Percentiles rank a stretch among this genome's conserved stretches.
Evolutionary conservation across 2,329 filamentous ascomycete species (phyloP).

Genomic region (Pseudogymnoascus sp.): DNA sequence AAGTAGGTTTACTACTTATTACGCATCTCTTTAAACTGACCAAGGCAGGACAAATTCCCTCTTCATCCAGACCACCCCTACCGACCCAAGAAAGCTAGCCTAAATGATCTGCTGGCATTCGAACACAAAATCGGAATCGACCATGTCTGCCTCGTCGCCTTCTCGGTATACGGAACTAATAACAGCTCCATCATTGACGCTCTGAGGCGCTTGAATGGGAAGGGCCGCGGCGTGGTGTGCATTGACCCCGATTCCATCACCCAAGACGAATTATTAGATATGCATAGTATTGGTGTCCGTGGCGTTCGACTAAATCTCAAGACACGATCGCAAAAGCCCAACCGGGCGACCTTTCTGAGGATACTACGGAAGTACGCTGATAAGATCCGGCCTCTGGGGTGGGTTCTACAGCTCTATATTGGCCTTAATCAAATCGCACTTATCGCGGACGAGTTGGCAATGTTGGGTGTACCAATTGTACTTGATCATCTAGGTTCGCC

Average conservation of each 20-base stretch:
- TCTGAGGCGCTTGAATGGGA: constrained; percentile 20
- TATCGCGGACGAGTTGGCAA: constrained; percentile 22
- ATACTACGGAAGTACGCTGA: constrained; percentile 22
- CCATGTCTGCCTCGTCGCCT: constrained; percentile 25
- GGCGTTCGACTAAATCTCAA: constrained; percentile 29
- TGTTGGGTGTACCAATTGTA: constrained; percentile 22
- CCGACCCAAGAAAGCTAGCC: constrained; percentile 18
- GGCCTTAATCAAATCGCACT: constrained; percentile 20
- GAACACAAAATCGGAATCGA: constrained; percentile 22
- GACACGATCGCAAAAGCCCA: constrained; percentile 20
- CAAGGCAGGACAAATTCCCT: constrained; percentile 16
- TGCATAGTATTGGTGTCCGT: constrained; percentile 26
- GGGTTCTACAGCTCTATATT: constrained; percentile 29
- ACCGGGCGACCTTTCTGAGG: constrained; percentile 19
- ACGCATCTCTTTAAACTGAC: neutral
- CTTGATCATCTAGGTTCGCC: constrained; percentile 26
- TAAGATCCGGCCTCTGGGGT: constrained; percentile 22
- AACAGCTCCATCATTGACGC: constrained; percentile 28
- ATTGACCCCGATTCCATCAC: constrained; percentile 24
- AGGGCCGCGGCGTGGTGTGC: constrained; percentile 26
- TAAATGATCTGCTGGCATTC: constrained; percentile 22
- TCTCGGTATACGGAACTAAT: constrained; percentile 29
- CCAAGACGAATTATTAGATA: constrained; percentile 19
- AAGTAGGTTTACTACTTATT: constrained; percentile 17
- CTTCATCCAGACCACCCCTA: constrained; percentile 15